Percentiles rank a stretch among this genome's conserved stretches.
phyloP scores from a whole-genome alignment of 768 basidiomycete genomes.

The Serendipita indica region DNA sequence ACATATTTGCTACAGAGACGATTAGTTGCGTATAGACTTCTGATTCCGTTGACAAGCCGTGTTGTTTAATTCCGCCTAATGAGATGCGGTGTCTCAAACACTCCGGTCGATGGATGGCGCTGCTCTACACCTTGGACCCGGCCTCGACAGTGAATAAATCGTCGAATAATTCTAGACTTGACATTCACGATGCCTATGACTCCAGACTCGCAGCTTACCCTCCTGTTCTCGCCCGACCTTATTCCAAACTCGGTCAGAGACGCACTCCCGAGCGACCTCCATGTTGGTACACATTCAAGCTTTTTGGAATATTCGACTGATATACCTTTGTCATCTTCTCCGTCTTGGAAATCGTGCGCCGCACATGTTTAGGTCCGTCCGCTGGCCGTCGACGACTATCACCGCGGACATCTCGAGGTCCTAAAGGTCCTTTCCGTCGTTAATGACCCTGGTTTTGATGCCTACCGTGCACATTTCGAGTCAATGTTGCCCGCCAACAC shows the following conservation, averaged over 20 bases:
- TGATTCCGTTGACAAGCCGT: too few species aligned
- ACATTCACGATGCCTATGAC: slow-evolving; percentile 31
- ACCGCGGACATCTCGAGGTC: slow-evolving; percentile 67
- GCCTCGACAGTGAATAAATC: too few species aligned
- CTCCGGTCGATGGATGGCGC: too few species aligned
- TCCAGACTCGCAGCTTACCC: slow-evolving; percentile 51
- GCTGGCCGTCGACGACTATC: slow-evolving; percentile 69
- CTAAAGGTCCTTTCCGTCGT: slow-evolving; percentile 58
- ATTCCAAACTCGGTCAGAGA: slow-evolving; percentile 50
- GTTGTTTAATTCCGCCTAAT: too few species aligned
- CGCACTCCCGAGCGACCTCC: slow-evolving; percentile 47
- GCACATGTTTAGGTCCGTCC: slow-evolving; percentile 61
- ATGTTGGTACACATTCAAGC: too few species aligned
- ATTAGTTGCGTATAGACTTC: too few species aligned
- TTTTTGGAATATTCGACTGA: background rate
- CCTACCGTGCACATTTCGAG: slow-evolving; percentile 59
- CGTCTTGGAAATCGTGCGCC: background rate
- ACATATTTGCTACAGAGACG: too few species aligned
- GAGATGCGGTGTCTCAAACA: too few species aligned
- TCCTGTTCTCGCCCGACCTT: slow-evolving; percentile 59
- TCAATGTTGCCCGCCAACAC: slow-evolving; percentile 36
- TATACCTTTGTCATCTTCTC: slow-evolving; percentile 6
- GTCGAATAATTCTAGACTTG: background rate
- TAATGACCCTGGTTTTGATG: slow-evolving; percentile 46
- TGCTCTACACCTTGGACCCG: too few species aligned